Base-by-base conservation (phyloP, 768 basidiomycete genomes). In the Macrolepiota dolichaula region DNA sequence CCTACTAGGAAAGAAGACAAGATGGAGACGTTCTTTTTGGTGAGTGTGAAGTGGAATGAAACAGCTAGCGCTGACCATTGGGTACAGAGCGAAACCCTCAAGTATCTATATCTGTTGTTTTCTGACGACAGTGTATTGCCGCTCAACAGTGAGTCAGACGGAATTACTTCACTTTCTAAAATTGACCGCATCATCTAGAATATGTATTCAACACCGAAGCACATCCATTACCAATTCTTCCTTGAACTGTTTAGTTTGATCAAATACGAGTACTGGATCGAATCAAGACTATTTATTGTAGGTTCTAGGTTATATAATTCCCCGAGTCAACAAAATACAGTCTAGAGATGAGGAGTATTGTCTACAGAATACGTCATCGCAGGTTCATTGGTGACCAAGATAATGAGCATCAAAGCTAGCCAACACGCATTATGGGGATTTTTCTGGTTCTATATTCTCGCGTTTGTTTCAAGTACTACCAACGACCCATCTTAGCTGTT, bases 1-100 rank as follows among this genome's bases (percentile, higher is more conserved):
- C 87, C 89, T 0, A 84, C 78, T 1, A 76, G 77, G 68, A 77
- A 83, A 60, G 88, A 93, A 64, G 94, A 98, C 73, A 88, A 90
- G 72, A 96, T 97, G 95, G 95, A 98, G 76, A 95, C 95, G 12
- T 97, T 96, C 77, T 84, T 95, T 74, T 79, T 97, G 80, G 92
- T 91, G 61, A 44, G 86, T 73, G 24, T 81, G 7, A 6, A 44
- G 22, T 13, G 12, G 10, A 15, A 38, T 5, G 24, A 38, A 32
- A 2, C 6, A 4, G 37, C 22, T 22, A 35, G 54, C 19, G 24
- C 13, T 62, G 15, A 52, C 51, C 35, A 9, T 7, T n/a, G 1
- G 54, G 42, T 35, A 27, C 66, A 93, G 92, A 89, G 90, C 66
- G 92, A 94, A 73, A 95, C 92, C 5, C 73, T 95, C 62, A 95